phyloP scores from a whole-genome alignment of 495 filamentous ascomycete genomes.

The Podospora australis region DNA sequence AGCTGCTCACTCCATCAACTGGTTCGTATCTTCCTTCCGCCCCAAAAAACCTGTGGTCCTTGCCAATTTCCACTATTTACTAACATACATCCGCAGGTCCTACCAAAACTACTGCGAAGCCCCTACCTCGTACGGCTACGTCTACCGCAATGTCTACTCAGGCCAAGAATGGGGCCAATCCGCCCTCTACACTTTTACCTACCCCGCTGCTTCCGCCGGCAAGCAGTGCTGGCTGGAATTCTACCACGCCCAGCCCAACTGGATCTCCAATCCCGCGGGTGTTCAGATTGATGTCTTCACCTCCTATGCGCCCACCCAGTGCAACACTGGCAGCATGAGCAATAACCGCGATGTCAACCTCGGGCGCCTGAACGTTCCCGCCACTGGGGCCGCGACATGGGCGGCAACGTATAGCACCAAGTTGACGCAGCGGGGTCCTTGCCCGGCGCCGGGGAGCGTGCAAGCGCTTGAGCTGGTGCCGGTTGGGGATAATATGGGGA shows the following conservation, averaged over 20 bases:
- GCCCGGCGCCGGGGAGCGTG: conserved; percentile 6
- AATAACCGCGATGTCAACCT: conserved; percentile 12
- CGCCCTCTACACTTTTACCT: conserved; percentile 12
- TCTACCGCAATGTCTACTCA: not conserved
- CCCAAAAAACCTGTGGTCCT: too few species aligned
- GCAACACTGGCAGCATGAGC: not conserved
- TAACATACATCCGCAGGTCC: conserved; percentile 2
- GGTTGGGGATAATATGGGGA: conserved; percentile 6
- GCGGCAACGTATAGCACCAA: conserved; percentile 2
- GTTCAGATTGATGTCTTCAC: conserved; percentile 12
- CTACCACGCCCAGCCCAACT: not conserved
- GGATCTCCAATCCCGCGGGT: not conserved
- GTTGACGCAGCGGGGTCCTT: conserved; percentile 7
- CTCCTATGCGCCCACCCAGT: conserved; percentile 4
- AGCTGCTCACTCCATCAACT: conserved; percentile 9
- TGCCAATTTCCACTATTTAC: too few species aligned
- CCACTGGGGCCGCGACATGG: conserved; percentile 6
- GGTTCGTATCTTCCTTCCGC: too few species aligned
- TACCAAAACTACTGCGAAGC: not conserved
- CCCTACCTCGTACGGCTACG: conserved; percentile 5
- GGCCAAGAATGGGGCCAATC: not conserved
- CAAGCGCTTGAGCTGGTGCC: conserved; percentile 14
- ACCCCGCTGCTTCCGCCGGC: conserved; percentile 5
- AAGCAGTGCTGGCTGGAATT: conserved; percentile 14
- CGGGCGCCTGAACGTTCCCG: conserved; percentile 6